Evolutionary conservation across 2,329 filamentous ascomycete genomes (phyloP).

Genomic region (Aspergillus glaucus): DNA sequence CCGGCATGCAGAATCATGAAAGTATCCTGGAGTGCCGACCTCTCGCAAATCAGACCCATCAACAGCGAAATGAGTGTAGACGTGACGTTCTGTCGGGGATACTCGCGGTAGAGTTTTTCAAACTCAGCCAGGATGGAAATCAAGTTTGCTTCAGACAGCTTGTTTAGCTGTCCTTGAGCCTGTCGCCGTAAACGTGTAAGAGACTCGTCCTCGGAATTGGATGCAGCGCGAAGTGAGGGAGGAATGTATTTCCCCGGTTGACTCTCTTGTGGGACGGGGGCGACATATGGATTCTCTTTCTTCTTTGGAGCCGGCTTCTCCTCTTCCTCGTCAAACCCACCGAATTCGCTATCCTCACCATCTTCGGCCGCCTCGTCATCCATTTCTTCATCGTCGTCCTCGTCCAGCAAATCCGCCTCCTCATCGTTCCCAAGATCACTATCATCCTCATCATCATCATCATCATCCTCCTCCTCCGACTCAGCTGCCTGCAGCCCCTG

Average conservation of each 20-base stretch:
- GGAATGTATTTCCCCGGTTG: slow-evolving; percentile 71
- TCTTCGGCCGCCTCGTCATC: slow-evolving; percentile 24
- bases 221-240: slow-evolving; percentile 66
- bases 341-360: slow-evolving; percentile 29
- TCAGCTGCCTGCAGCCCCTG: slow-evolving; percentile 21
- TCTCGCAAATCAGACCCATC: slow-evolving; percentile 71
- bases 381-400: slow-evolving; percentile 25
- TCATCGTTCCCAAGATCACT: slow-evolving; percentile 26
- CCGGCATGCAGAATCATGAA: slow-evolving; percentile 87
- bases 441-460: slow-evolving; percentile 18
- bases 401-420: slow-evolving; percentile 24
- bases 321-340: slow-evolving; percentile 35
- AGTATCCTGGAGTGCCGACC: slow-evolving; percentile 72
- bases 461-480: slow-evolving; percentile 23
- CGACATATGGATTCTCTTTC: slow-evolving; percentile 82
- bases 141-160: slow-evolving; percentile 85
- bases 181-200: slow-evolving; percentile 67
- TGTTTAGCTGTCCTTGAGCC: slow-evolving; percentile 82
- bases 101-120: slow-evolving; percentile 73
- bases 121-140: slow-evolving; percentile 75
- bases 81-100: slow-evolving; percentile 84
- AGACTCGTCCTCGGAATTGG: slow-evolving; percentile 60
- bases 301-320: slow-evolving; percentile 39
- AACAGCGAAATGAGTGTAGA: slow-evolving; percentile 71
- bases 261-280: slow-evolving; percentile 52